Evolutionary conservation across 257 asterid species (phyloP), one percentile per base, ranked within the genome.

Genomic region (Solanum chilense): DNA sequence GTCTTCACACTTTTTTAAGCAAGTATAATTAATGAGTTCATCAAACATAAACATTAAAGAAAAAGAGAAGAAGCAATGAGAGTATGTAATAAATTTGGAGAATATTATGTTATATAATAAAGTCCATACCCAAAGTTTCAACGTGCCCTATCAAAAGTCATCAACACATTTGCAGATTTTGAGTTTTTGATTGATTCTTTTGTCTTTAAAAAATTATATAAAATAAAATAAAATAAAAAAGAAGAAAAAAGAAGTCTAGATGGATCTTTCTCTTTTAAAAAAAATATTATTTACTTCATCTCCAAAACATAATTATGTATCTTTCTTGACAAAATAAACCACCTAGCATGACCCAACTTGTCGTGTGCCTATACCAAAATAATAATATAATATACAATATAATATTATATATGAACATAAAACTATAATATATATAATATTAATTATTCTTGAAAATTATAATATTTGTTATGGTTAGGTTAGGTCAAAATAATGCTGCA

Each of bases 311-410:
- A 86, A 91, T 85, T 33, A 86, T 91, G 88, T 90, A 87, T 82
- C 87, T 88, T 84, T 86, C 91, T 47, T 82, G 82, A 49, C 86
- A 84, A 68, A 85, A 88, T 86, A 84, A 64, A 66, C 76, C 85
- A 86, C 85, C 29, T 80, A 82, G 88, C 78, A 60, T 70, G 86
- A 87, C 91, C 91, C 89, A 90, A 91, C 92, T 91, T 90, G 93
- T 93, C 92, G 92, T 90, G 92, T 91, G 90, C 94, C 94, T 93
- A 92, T 91, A 90, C 80, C 90, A 83, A 84, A 89, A 69, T 89
- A 87, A 70, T 29, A 82, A 23, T 92, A 69, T 78, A 77, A 44
- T 77, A 77, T 8, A 25, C 9, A 73, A 42, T 86, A 88, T 85
- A 66, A 68, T 85, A 76, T 23, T 31, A 64, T 20, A 5, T 35